Evolutionary conservation across 2,329 filamentous ascomycete species (phyloP).

Genomic region (Phaeosphaeria sp.): DNA sequence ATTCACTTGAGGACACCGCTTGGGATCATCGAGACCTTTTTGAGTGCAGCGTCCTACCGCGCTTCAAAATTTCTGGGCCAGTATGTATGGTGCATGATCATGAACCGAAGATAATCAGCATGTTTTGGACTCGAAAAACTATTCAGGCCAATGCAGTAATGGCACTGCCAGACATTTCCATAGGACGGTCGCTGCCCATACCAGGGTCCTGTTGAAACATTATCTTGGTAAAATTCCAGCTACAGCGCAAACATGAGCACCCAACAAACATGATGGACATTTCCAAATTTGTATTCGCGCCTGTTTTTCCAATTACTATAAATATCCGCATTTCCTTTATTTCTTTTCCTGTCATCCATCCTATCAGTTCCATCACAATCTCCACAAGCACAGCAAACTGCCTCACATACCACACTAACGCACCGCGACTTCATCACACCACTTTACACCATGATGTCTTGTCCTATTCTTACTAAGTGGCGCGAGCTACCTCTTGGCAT

Average conservation of each 20-base stretch:
- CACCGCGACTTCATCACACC: background rate
- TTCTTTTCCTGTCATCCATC: background rate
- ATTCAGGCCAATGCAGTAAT: background rate
- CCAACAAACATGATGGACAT: background rate
- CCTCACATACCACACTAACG: background rate
- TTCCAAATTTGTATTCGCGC: background rate
- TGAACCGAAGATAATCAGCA: background rate
- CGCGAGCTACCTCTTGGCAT: background rate
- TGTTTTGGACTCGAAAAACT: background rate
- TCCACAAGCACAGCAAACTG: background rate
- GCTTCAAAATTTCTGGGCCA: background rate
- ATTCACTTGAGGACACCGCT: too few relatives aligned
- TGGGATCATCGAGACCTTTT: background rate
- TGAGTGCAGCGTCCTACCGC: background rate
- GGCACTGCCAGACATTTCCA: background rate
- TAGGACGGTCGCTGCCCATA: background rate
- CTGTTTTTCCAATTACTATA: background rate
- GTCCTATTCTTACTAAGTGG: background rate
- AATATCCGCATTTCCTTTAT: background rate
- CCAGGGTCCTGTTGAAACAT: background rate
- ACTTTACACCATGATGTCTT: background rate
- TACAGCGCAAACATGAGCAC: background rate
- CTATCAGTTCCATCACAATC: background rate
- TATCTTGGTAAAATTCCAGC: background rate
- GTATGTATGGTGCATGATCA: background rate